A percentile compares a stretch with the other conserved stretches of the same genome.
phyloP scores from a whole-genome alignment of 441 rosid species.

The Biscutella auriculata region DNA sequence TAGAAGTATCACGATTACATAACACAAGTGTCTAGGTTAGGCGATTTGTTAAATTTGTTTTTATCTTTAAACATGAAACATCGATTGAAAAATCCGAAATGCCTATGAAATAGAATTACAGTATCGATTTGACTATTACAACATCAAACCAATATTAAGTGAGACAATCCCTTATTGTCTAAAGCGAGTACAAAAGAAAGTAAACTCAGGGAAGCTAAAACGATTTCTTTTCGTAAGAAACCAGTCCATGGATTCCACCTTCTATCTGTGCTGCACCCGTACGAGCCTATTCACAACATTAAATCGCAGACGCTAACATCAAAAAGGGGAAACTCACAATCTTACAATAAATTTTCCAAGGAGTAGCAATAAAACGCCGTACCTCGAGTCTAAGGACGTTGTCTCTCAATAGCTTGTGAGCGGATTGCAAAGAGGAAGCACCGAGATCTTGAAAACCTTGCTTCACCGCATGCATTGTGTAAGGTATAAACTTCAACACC shows the following conservation, averaged over 20 bases:
- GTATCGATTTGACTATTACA: too few relatives aligned
- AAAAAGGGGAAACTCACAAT: neutral
- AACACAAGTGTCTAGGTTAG: too few relatives aligned
- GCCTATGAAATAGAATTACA: too few relatives aligned
- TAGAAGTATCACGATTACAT: too few relatives aligned
- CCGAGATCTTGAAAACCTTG: constrained; percentile 95
- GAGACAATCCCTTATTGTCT: too few relatives aligned
- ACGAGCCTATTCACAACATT: constrained; percentile 32
- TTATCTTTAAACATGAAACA: too few relatives aligned
- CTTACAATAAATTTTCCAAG: neutral
- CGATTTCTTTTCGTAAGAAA: constrained; percentile 59
- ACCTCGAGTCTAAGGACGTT: constrained; percentile 68
- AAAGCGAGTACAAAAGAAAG: too few relatives aligned
- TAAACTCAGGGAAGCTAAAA: constrained; percentile 19
- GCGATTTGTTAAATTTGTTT: too few relatives aligned
- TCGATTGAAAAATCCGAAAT: too few relatives aligned
- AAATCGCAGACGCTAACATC: neutral
- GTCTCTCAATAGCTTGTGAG: constrained; percentile 52
- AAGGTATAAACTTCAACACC: constrained; percentile 55
- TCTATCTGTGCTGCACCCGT: constrained; percentile 79
- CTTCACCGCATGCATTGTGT: constrained; percentile 84
- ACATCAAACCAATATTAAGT: neutral
- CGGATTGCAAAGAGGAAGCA: constrained; percentile 54
- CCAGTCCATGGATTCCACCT: constrained; percentile 70
- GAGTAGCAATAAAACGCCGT: neutral